Percentiles rank a stretch among this genome's conserved stretches.
phyloP scores from a whole-genome alignment of 2,329 filamentous ascomycete species.

The Calonectria naviculata region DNA sequence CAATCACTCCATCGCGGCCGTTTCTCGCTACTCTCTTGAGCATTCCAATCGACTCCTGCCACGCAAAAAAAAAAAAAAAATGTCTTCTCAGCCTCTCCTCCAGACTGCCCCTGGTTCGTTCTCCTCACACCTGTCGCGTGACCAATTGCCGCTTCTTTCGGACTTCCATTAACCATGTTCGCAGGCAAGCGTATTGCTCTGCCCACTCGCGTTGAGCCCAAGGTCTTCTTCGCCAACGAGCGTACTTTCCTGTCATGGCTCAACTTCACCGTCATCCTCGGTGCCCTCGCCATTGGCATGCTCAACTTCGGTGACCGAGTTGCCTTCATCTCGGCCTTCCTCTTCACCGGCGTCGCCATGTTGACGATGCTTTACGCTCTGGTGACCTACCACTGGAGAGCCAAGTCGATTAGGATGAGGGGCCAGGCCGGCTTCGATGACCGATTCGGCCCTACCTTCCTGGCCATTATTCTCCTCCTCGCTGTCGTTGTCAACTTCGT shows the following conservation, averaged over 20 bases:
- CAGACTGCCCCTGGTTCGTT: constrained; percentile 89
- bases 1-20: constrained; percentile 5
- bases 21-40: background rate
- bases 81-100: constrained; percentile 97
- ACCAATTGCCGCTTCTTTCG: background rate
- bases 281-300: constrained; percentile 94
- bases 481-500: constrained; percentile 98
- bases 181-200: constrained; percentile 98
- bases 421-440: constrained; percentile 98
- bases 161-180: constrained; percentile 26
- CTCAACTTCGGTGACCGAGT: constrained; percentile 97
- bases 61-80: constrained; percentile 61
- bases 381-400: constrained; percentile 96
- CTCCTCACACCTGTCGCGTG: background rate
- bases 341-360: constrained; percentile 96
- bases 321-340: constrained; percentile 91
- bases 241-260: constrained; percentile 99
- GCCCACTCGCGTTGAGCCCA: constrained; percentile 96
- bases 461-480: constrained; percentile 86
- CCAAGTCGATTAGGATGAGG: constrained; percentile 88
- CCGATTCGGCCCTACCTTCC: constrained; percentile 89
- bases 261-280: constrained; percentile 99
- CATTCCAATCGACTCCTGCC: background rate
- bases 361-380: constrained; percentile 95
- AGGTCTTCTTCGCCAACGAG: constrained; percentile 99